Evolutionary conservation across 331 rosid genomes (phyloP), one percentile per base, ranked within the genome.

Genomic region (Stylosanthes scabra): DNA sequence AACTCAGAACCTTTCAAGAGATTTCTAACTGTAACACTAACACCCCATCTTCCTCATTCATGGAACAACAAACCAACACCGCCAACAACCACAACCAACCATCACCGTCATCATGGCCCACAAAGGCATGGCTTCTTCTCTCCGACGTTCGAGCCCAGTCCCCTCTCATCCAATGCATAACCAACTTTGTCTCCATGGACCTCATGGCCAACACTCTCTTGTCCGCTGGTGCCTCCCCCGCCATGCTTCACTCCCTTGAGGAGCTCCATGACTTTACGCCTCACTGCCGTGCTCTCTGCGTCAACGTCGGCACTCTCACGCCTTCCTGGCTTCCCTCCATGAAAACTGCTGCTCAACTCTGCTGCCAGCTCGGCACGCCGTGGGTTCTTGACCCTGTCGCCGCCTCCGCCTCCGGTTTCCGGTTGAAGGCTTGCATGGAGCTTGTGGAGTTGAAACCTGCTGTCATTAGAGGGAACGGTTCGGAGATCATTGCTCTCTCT

Each of bases 371-470:
- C 16, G 82, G 76, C 12, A 88, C 61, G 64, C 98, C 97, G 0
- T 93, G 96, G 96, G 88, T 93, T 50, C 96, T 93, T 8, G 96
- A 93, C 58, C 98, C 97, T 0, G 97, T 93, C 55, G 96, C 96
- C 16, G 92, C 76, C 9, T 86, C 88, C 1, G 97, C 97, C 42
- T 88, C 96, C 11, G 13, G 57, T 14, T 93, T 88, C 65, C 88
- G 97, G 11, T 56, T 91, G 69, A 59, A 74, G 45, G 94, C 95
- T 66, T 93, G 97, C 40, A 67, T 81, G n/a, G 89, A 86, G 16
- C 97, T 93, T 15, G 68, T 89, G 11, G 45, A 16, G 8, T 63
- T 91, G 15, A 86, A 84, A 44, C 98, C 98, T 3, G 63, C 89
- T 9, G 98, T 93, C 8, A 83, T 91, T 0, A 70, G 97, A 63